Percentiles rank a stretch among this genome's conserved stretches.
Evolutionary conservation across 495 filamentous ascomycete genomes (phyloP).

Genomic region (Lophiotrema nucula): DNA sequence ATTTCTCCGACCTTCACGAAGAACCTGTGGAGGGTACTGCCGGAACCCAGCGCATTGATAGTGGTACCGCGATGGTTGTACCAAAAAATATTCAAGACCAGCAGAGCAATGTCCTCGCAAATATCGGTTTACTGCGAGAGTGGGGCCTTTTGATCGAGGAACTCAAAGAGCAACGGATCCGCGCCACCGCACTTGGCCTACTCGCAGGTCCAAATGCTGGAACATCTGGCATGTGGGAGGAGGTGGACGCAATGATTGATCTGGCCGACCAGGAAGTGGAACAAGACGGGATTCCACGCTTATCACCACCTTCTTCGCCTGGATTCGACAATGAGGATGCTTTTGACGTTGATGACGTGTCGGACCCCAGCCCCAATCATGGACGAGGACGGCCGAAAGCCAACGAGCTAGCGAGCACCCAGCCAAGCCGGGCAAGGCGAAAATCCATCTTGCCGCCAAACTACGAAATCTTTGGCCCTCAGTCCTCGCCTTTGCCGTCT

Average conservation of each 20-base stretch:
- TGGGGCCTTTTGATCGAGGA: constrained; percentile 47
- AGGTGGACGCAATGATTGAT: constrained; percentile 48
- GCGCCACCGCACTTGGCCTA: constrained; percentile 39
- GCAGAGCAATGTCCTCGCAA: constrained; percentile 44
- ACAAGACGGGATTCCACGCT: constrained; percentile 34
- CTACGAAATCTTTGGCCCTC: constrained; percentile 60
- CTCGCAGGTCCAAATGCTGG: constrained; percentile 32
- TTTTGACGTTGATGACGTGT: constrained; percentile 43
- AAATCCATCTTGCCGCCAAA: constrained; percentile 40
- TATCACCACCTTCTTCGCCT: constrained; percentile 43
- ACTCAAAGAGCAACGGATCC: constrained; percentile 43
- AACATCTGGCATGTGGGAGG: constrained; percentile 39
- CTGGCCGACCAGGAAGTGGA: constrained; percentile 45
- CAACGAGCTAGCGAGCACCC: constrained; percentile 21
- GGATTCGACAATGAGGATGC: constrained; percentile 40
- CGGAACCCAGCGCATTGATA: constrained; percentile 37
- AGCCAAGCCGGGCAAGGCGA: constrained; percentile 24
- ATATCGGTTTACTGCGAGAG: constrained; percentile 43
- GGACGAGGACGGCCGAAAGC: constrained; percentile 25
- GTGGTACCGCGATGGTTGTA: constrained; percentile 43
- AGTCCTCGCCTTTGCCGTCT: constrained; percentile 16
- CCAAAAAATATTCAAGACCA: constrained; percentile 43
- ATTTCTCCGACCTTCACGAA: constrained; percentile 38
- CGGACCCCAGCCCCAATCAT: constrained; percentile 27
- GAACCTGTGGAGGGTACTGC: constrained; percentile 27